Evolutionary conservation across 2,329 filamentous ascomycete genomes (phyloP), one percentile per base, ranked within the genome.

Genomic region (Xylaria sp.): DNA sequence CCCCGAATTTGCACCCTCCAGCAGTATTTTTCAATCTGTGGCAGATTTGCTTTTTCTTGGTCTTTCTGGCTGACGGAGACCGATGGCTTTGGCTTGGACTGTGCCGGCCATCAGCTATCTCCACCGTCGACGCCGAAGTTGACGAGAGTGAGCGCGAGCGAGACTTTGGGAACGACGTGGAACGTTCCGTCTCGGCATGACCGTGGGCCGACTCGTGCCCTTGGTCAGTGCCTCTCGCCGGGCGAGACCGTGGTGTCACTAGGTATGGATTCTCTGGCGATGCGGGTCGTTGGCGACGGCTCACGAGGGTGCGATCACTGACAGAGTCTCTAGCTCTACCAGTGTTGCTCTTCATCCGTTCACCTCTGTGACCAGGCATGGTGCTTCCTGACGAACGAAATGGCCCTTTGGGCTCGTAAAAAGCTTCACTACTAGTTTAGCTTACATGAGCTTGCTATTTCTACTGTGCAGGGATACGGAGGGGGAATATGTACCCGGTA

Each of bases 21-120:
- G 81, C 85, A 48, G 81, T 77, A 60, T 80, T 79, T 74, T 84
- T 86, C 84, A 84, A 88, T 74, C 83, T 78, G 13, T 81, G 80
- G 75, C 85, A 86, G 36, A 49, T 40, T 26, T 6, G 17, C 23
- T 51, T 42, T 17, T 36, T 23, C 9, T 6, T 56, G 9, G 10
- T 31, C 17, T 54, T 7, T 10, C 28, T 17, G 31, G 28, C 2
- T 6, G 17, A 20, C 17, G 17, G 9, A 20, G 28, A 5, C 28
- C 11, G 15, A 31, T 20, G 6, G 49, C 33, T 17, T 51, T 15
- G 48, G 48, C 4, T 28, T 0, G 5, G 49, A 20, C 31, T 31
- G 11, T 20, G 49, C 28, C 28, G 49, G 17, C 5, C 28, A 36
- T 31, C 28, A 11, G 5, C 6, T 11, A 20, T 20, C 49, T 9